Evolutionary conservation across 106 monocot species (phyloP), one percentile per base, ranked within the genome.

Genomic region (Acanthochlamys bracteata): DNA sequence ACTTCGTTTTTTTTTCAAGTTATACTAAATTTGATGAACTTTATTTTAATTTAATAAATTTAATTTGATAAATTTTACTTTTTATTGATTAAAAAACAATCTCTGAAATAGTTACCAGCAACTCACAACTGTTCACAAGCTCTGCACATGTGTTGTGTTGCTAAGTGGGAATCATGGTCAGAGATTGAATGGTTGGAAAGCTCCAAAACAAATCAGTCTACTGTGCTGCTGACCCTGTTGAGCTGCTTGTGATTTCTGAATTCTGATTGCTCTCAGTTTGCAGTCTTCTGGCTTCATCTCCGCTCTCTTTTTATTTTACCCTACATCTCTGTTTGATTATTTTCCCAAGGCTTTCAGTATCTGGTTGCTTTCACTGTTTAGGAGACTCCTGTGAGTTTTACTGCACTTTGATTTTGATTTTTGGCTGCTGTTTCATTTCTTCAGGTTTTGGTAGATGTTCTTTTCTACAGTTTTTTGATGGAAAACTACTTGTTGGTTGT

Each of bases 171-270:
- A 74, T 69, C 55, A 70, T 12, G 63, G 82, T 47, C 61, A 66
- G 77, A 73, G 26, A 65, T 62, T 77, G 61, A 77, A 70, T 77
- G 77, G 65, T 41, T 70, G 63, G 61, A 55, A 61, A 62, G 47
- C 70, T 27, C 41, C 42, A 39, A 25, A 63, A 41, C 49, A 53
- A 53, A 49, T 49, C 45, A 65, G 59, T 58, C 41, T 63, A 53
- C 46, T 58, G 66, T 25, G 63, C 49, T 56, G 68, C 65, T 20
- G 60, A 53, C 53, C 70, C 64, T 40, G 45, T 10, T 57, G 43
- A 19, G 2, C n/a, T 13, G 51, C n/a, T 13, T 19, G 13, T 3
- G 17, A 51, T 49, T 63, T 66, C 15, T 24, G 53, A 70, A 58
- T 54, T 39, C 72, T 74, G 74, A 74, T 57, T 64, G 40, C 40